Evolutionary conservation across 495 filamentous ascomycete species (phyloP), one percentile per base, ranked within the genome.

Genomic region (Daldinia grandis): DNA sequence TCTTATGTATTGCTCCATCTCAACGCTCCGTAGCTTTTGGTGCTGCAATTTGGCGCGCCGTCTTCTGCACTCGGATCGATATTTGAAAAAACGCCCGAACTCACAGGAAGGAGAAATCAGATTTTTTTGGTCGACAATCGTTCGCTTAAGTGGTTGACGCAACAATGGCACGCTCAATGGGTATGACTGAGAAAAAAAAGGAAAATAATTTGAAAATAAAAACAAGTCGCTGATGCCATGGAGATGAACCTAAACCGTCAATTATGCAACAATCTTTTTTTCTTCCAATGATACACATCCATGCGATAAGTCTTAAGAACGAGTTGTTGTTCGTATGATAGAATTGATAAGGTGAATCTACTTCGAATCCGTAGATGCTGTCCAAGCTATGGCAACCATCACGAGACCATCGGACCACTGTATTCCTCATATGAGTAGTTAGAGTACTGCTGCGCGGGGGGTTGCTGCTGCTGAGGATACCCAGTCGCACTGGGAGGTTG

Each of bases 211-310:
- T 55, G 38, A 58, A 50, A 74, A 67, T 73, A 65, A 64, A 77
- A 77, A 58, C 70, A 75, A 74, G 68, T 76, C 75, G 75, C 75
- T 77, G 69, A 76, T 77, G 69, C 75, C 75, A 75, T 76, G 75
- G 75, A 77, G 70, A 77, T 77, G 71, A 74, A 55, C 73, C 75
- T 66, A 57, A 77, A 76, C 75, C 75, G 73, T 77, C 75, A 76
- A 72, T 75, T 77, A 77, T 77, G 75, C 75, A 76, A 73, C 74
- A 77, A 77, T 77, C 75, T 76, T 76, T 74, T 74, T 75, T 67
- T 74, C 75, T 75, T 75, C 73, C 70, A 74, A 74, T 74, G 66
- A 72, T 74, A 76, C 70, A 74, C 62, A 73, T 76, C 70, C 66
- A 76, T 74, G 66, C 62, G 62, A 67, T 62, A 49, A 35, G 42